Evolutionary conservation across 805 yeast genomes (phyloP), one percentile per base, ranked within the genome.

Genomic region (Yarrowia porcina): DNA sequence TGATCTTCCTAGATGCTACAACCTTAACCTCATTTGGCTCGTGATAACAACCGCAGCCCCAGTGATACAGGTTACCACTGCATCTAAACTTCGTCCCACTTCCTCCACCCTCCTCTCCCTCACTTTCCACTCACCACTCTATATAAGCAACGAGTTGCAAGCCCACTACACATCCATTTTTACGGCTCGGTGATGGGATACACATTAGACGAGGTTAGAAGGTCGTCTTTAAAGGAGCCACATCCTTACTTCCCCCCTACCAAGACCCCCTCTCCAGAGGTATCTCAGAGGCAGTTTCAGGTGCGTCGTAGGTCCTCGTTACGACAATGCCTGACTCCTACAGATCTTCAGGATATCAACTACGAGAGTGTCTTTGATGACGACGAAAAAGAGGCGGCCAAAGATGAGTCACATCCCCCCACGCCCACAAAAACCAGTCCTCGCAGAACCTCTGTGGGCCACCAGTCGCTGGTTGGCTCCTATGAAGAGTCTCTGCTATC

Each of bases 401-500:
- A 25, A 25, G 59, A 36, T 35, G 44, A 35, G 44, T 25, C 59
- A 25, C 32, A 25, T 18, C 27, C 59, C 10, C 30, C 42, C 17
- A 23, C 59, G 2, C 44, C 42, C 17, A 12, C 32, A 2, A 35
- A 52, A 18, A 28, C 44, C 28, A 35, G 44, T n/a, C 32, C 59
- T 13, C 59, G 44, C 13, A 52, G 59, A 52, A 52, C 59, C 11
- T 52, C 59, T 5, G 25, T 52, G 8, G 59, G 44, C 21, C 59
- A 52, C 44, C 68, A 64, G 59, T 62, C 72, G 4, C 64, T 73
- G 28, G 70, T 71, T 18, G 76, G 76, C 15, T 72, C 75, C 9
- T 73, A 72, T 56, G 76, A 73, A 45, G 76, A 73, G 65, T 67
- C 73, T 13, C 63, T 73, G 50, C 63, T 73, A 12, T 68, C 69